Percentiles rank a stretch among this genome's conserved stretches.
These are phyloP conservation scores for Trichoderma cornu-damae DNA, from an alignment of 2,329 filamentous ascomycete genomes.

Conservation along the genomic window DNA sequence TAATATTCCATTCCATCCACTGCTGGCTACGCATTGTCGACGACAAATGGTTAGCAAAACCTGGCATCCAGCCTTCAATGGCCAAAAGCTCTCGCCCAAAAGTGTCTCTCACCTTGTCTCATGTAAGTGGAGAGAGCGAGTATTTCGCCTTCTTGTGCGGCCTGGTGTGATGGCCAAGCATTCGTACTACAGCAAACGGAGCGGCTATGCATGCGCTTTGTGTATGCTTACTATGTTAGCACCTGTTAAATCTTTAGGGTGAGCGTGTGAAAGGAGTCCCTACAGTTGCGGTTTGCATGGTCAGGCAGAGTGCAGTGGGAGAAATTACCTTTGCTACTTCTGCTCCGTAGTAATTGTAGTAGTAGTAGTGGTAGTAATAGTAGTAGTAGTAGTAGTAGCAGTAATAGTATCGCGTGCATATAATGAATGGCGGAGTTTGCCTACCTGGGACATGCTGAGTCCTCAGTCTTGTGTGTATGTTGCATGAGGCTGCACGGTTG, in stretches of 20 bases:
- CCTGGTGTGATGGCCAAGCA: neutral
- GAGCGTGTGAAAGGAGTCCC: neutral
- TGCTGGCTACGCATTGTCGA: too few species aligned
- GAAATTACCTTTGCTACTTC: neutral
- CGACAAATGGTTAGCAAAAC: neutral
- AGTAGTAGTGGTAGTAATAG: too few species aligned
- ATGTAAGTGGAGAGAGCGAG: too few species aligned
- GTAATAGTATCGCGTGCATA: neutral
- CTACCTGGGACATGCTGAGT: too few species aligned
- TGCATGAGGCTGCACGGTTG: too few species aligned
- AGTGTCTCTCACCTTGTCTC: neutral
- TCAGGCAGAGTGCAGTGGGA: neutral
- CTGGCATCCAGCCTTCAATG: neutral
- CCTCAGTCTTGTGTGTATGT: too few species aligned
- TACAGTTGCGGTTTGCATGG: neutral
- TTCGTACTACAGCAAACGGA: neutral
- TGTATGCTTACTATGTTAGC: neutral
- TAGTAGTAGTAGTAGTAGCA: too few species aligned
- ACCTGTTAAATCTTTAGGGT: neutral
- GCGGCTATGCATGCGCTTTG: neutral
- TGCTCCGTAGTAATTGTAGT: too few species aligned
- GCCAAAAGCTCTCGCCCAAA: neutral
- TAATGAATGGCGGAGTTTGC: too few species aligned
- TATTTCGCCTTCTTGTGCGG: neutral
- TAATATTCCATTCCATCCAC: too few species aligned